A percentile compares a stretch with the other conserved stretches of the same genome.
phyloP scores from a whole-genome alignment of 768 basidiomycete genomes.

The Clitopilus hobsonii region DNA sequence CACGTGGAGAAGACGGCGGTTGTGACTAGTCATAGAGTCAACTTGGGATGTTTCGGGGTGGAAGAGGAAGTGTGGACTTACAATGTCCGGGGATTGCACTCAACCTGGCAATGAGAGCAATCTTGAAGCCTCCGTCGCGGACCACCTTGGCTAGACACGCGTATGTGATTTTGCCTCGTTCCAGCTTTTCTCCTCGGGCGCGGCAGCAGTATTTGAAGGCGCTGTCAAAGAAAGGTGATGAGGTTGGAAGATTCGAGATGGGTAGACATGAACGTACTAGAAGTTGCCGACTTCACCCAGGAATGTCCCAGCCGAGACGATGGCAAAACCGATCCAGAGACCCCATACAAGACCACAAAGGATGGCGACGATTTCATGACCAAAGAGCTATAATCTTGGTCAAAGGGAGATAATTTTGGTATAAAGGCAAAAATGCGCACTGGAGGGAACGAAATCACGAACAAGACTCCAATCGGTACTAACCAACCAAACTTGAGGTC shows the following conservation, averaged over 20 bases:
- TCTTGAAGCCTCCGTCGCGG: slow-evolving; percentile 84
- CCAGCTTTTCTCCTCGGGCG: slow-evolving; percentile 70
- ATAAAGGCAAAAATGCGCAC: slow-evolving; percentile 26
- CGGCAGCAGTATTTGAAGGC: slow-evolving; percentile 82
- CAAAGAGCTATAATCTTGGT: slow-evolving; percentile 60
- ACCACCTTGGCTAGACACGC: slow-evolving; percentile 65
- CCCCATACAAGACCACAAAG: slow-evolving; percentile 92
- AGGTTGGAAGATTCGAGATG: slow-evolving; percentile 1
- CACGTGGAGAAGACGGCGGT: slow-evolving; percentile 87
- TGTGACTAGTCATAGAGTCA: slow-evolving; percentile 49
- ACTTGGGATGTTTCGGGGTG: slow-evolving; percentile 1
- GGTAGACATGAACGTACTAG: slow-evolving; percentile 44
- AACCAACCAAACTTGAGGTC: slow-evolving; percentile 56
- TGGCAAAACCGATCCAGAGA: slow-evolving; percentile 80
- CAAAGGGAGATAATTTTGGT: neutral
- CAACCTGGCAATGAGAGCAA: slow-evolving; percentile 71
- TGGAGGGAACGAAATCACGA: slow-evolving; percentile 85
- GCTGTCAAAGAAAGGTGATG: slow-evolving; percentile 28
- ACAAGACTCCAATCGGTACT: slow-evolving; percentile 77
- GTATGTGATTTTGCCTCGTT: slow-evolving; percentile 52
- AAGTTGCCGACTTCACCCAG: slow-evolving; percentile 86
- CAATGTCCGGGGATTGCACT: slow-evolving; percentile 88
- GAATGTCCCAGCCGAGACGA: slow-evolving; percentile 80
- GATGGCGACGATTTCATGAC: slow-evolving; percentile 88
- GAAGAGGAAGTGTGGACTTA: slow-evolving; percentile 31